A percentile compares a stretch with the other conserved stretches of the same genome.
These are phyloP conservation scores for Astrephomene gubernaculifera DNA, from an alignment of 139 green algal genomes.

Conservation along the genomic window DNA sequence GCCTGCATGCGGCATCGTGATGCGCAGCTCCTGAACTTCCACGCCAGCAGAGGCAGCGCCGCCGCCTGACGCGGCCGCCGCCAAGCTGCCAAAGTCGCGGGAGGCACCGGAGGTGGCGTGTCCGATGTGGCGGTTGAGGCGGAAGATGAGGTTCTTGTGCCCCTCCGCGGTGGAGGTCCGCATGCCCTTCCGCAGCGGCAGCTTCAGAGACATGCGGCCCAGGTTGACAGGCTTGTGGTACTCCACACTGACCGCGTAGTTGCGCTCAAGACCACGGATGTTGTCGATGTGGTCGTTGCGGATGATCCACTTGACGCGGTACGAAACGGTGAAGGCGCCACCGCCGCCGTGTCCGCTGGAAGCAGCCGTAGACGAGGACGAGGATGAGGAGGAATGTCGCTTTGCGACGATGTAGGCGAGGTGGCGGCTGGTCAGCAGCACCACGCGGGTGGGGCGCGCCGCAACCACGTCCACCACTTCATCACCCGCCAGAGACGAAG, in stretches of 20 bases:
- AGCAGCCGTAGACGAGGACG: neutral
- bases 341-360: neutral
- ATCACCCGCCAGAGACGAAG: slow-evolving; percentile 65
- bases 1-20: too few species aligned
- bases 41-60: neutral
- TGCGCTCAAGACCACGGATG: slow-evolving; percentile 56
- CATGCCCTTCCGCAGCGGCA: slow-evolving; percentile 64
- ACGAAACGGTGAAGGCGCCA: neutral
- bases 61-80: neutral
- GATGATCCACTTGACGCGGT: slow-evolving; percentile 61
- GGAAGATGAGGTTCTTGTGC: slow-evolving; percentile 63
- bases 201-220: slow-evolving; percentile 48
- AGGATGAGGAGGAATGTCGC: neutral
- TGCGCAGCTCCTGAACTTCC: neutral
- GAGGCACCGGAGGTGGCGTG: neutral
- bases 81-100: neutral
- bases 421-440: slow-evolving; percentile 82
- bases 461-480: slow-evolving; percentile 78
- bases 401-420: slow-evolving; percentile 76
- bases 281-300: slow-evolving; percentile 60
- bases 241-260: slow-evolving; percentile 54
- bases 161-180: slow-evolving; percentile 57
- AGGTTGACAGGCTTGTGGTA: slow-evolving; percentile 50
- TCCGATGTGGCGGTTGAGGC: slow-evolving; percentile 55
- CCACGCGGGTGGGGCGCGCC: slow-evolving; percentile 64